Percentiles rank a stretch among this genome's conserved stretches.
Evolutionary conservation across 2,329 filamentous ascomycete genomes (phyloP).

Genomic region (Sporothrix brasiliensis): DNA sequence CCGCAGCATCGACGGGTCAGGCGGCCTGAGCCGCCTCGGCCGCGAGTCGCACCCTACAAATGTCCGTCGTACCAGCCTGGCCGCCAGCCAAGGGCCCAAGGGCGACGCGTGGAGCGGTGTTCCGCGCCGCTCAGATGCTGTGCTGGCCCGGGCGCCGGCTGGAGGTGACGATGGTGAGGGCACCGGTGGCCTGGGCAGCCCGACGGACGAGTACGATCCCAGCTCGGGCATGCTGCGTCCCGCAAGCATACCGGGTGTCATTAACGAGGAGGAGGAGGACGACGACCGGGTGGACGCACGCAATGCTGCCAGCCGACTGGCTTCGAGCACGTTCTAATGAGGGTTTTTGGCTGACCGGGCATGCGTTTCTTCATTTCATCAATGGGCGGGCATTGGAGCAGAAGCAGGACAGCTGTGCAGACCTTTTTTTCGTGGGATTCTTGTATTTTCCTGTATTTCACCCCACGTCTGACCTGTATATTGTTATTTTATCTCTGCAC

Average conservation of each 20-base stretch:
- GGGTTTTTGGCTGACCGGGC: not conserved
- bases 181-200: constrained; percentile 38
- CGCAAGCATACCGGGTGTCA: constrained; percentile 58
- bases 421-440: not conserved
- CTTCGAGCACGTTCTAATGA: constrained; percentile 86
- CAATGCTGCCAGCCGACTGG: constrained; percentile 91
- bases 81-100: constrained; percentile 90
- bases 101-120: constrained; percentile 99
- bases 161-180: constrained; percentile 39
- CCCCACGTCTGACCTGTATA: not conserved
- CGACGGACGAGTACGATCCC: constrained; percentile 49
- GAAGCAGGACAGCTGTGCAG: not conserved
- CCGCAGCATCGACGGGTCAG: constrained; percentile 85
- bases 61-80: constrained; percentile 71
- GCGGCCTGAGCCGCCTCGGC: constrained; percentile 85
- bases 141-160: constrained; percentile 59
- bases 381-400: not conserved
- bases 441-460: not conserved
- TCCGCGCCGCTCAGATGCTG: constrained; percentile 72
- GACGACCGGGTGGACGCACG: constrained; percentile 93
- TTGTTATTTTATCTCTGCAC: not conserved
- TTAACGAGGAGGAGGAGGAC: constrained; percentile 72
- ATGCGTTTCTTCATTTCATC: not conserved
- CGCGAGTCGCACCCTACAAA: constrained; percentile 78
- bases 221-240: constrained; percentile 37